phyloP scores from a whole-genome alignment of 495 filamentous ascomycete genomes.

The Penicillium roqueforti region DNA sequence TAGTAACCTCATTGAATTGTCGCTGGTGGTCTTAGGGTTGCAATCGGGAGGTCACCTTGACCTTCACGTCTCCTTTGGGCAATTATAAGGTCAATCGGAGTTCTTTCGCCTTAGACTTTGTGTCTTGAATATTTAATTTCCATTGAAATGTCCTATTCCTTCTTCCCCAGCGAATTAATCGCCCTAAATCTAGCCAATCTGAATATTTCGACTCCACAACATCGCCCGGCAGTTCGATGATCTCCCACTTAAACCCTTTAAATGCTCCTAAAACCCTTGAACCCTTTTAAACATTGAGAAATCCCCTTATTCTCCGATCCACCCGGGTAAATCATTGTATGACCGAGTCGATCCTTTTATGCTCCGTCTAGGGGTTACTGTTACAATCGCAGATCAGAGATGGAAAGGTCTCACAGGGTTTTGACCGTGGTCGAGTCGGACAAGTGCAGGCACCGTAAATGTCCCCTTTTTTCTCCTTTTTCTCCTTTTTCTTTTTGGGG shows the following conservation, averaged over 20 bases:
- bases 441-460: constrained; percentile 18
- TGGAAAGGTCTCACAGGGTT: constrained; percentile 19
- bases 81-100: too few relatives aligned
- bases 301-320: constrained; percentile 24
- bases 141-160: too few relatives aligned
- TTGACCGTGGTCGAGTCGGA: constrained; percentile 13
- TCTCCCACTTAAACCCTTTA: neutral
- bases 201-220: neutral
- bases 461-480: neutral
- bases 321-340: constrained; percentile 5
- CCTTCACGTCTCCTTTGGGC: too few relatives aligned
- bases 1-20: too few relatives aligned
- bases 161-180: too few relatives aligned
- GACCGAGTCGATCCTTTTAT: constrained; percentile 21
- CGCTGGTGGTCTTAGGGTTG: too few relatives aligned
- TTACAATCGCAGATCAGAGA: constrained; percentile 21
- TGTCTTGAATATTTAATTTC: too few relatives aligned
- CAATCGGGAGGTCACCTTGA: too few relatives aligned
- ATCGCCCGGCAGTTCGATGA: neutral
- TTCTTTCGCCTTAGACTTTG: too few relatives aligned
- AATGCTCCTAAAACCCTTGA: neutral
- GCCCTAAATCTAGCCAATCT: too few relatives aligned
- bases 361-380: constrained; percentile 29
- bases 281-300: neutral
- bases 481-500: neutral